A percentile compares a stretch with the other conserved stretches of the same genome.
phyloP scores from a whole-genome alignment of 768 basidiomycete genomes.

The Antrodiella citrinella region DNA sequence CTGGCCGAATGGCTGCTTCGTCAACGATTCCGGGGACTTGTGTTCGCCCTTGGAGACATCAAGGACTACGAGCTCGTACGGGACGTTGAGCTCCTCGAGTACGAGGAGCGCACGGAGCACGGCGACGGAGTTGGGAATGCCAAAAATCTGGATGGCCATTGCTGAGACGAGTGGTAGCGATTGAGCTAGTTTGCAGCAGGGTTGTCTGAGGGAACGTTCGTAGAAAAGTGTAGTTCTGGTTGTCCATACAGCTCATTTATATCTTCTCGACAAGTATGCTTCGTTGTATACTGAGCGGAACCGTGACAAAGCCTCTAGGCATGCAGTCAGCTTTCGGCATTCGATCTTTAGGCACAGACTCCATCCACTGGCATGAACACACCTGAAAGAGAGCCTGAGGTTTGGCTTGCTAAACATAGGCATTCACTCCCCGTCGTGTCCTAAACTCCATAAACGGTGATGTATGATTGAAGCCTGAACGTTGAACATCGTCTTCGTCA shows the following conservation, averaged over 20 bases:
- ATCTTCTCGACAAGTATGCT: background rate
- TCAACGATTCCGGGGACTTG: slow-evolving; percentile 33
- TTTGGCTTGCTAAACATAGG: no score
- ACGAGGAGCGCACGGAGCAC: slow-evolving; percentile 41
- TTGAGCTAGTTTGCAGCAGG: background rate
- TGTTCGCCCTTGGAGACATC: slow-evolving; percentile 36
- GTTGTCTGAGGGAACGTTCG: background rate
- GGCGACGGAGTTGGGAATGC: slow-evolving; percentile 31
- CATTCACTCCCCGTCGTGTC: no score
- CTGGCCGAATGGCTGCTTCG: slow-evolving; percentile 57
- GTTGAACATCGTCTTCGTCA: no score
- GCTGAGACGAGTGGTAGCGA: background rate
- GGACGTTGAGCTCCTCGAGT: slow-evolving; percentile 46
- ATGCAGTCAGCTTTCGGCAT: background rate
- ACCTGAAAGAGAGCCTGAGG: no score
- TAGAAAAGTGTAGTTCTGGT: no score
- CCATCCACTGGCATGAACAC: background rate
- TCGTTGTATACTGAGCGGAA: background rate
- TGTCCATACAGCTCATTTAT: background rate
- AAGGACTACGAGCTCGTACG: slow-evolving; percentile 41
- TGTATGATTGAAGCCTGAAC: no score
- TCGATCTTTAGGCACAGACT: background rate
- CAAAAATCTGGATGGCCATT: slow-evolving; percentile 32
- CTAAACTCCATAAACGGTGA: no score
- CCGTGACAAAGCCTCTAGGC: background rate